Evolutionary conservation across 1,139 yeast genomes (phyloP).

Genomic region (Protomyces pachydermus): DNA sequence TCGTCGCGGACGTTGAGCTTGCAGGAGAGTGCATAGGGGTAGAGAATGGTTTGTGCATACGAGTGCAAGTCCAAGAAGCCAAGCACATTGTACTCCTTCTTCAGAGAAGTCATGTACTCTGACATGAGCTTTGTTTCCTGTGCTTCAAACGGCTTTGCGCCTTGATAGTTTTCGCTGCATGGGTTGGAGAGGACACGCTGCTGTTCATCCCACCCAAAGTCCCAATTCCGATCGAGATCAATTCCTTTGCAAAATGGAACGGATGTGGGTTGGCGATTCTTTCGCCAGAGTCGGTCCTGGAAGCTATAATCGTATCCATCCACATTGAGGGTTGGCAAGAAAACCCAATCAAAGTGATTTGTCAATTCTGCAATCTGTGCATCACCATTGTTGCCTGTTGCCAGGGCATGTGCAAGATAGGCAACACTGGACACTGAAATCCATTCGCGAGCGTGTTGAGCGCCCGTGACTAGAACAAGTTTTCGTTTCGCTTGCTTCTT

Average conservation of each 20-base stretch:
- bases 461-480: constrained; percentile 75
- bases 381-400: constrained; percentile 49
- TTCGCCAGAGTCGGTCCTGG: constrained; percentile 84
- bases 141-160: constrained; percentile 72
- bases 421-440: constrained; percentile 66
- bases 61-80: constrained; percentile 82
- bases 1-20: constrained; percentile 67
- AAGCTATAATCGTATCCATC: constrained; percentile 87
- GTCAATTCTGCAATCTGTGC: constrained; percentile 39
- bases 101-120: constrained; percentile 53
- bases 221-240: constrained; percentile 82
- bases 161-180: constrained; percentile 51
- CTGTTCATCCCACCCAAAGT: constrained; percentile 54
- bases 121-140: constrained; percentile 64
- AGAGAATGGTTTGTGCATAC: constrained; percentile 65
- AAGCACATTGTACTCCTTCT: constrained; percentile 48
- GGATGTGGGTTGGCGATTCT: constrained; percentile 73
- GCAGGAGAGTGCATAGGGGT: constrained; percentile 80
- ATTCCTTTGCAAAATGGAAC: constrained; percentile 69
- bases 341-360: constrained; percentile 59
- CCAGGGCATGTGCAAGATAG: constrained; percentile 54
- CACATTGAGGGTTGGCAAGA: constrained; percentile 80
- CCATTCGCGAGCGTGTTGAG: constrained; percentile 91
- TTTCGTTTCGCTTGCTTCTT: constrained; percentile 37
- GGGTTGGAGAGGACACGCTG: constrained; percentile 10